These are phyloP conservation scores for Odonthalia washingtoniensis DNA, from an alignment of 31 red algal genomes.

Conservation along the genomic window DNA sequence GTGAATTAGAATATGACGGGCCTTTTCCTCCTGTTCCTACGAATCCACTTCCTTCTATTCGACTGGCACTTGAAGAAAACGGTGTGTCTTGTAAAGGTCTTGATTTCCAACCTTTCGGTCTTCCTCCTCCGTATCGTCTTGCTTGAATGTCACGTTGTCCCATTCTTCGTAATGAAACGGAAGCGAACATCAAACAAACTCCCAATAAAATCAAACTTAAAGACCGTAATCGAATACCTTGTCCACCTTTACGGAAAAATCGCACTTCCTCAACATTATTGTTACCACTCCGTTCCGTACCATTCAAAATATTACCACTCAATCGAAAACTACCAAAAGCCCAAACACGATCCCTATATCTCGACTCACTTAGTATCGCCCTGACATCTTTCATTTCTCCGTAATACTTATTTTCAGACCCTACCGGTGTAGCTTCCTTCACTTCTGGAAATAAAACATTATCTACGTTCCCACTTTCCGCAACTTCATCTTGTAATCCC, in stretches of 20 bases:
- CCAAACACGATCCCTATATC: too few species aligned
- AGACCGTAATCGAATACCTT: neutral
- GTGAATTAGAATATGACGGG: too few species aligned
- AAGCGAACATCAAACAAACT: conserved; percentile 20
- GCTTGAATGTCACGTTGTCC: neutral
- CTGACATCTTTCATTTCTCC: too few species aligned
- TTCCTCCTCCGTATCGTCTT: neutral
- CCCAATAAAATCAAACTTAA: conserved; percentile 9
- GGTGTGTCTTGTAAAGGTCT: too few species aligned
- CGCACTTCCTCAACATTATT: neutral
- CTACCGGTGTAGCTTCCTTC: conserved; percentile 22
- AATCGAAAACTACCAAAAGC: neutral
- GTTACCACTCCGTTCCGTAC: neutral
- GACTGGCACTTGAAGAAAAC: too few species aligned
- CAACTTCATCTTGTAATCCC: neutral
- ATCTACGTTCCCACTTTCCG: neutral
- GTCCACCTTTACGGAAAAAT: neutral
- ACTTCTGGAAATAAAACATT: conserved; percentile 7
- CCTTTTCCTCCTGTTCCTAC: too few species aligned
- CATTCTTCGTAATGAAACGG: conserved; percentile 12
- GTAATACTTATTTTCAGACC: conserved; percentile 50
- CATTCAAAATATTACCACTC: neutral
- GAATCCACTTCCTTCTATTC: too few species aligned
- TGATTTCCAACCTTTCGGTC: conserved; percentile 10
- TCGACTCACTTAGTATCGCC: too few species aligned